These are phyloP conservation scores for Blechomonas ayalai DNA, from an alignment of 208 protist genomes.

Conservation along the genomic window DNA sequence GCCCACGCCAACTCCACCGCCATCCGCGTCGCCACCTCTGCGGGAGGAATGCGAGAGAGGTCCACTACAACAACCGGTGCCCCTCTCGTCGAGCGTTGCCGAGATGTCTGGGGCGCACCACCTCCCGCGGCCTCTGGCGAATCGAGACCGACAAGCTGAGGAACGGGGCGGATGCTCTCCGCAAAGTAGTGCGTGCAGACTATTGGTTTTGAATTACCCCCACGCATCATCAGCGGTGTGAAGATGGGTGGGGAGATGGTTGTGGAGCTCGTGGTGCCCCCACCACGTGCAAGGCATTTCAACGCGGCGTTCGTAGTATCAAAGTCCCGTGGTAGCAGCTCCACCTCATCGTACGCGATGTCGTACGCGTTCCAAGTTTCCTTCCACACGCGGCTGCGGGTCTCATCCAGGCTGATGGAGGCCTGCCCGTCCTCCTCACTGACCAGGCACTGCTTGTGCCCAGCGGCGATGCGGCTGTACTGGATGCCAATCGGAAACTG, in stretches of 20 bases:
- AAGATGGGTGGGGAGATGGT: conserved; percentile 10
- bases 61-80: conserved; percentile 48
- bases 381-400: conserved; percentile 29
- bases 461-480: conserved; percentile 1
- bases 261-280: conserved; percentile 1
- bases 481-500: conserved; percentile 64
- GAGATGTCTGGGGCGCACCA: too few relatives aligned
- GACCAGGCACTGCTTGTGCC: conserved; percentile 1
- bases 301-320: conserved; percentile 3
- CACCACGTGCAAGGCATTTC: background rate
- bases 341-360: conserved; percentile 74
- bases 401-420: background rate
- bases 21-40: conserved; percentile 19
- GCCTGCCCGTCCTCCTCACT: background rate
- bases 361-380: conserved; percentile 87
- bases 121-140: too few relatives aligned
- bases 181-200: conserved; percentile 63
- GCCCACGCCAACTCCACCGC: conserved; percentile 54
- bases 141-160: too few relatives aligned
- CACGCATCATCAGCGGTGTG: conserved; percentile 12
- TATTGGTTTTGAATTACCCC: conserved; percentile 20
- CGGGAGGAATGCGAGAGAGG: conserved; percentile 21
- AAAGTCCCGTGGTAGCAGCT: conserved; percentile 32
- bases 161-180: background rate
- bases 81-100: too few relatives aligned